Conservation (phyloP, 306 rosid species). For the Chamaecrista fasciculata region DNA sequence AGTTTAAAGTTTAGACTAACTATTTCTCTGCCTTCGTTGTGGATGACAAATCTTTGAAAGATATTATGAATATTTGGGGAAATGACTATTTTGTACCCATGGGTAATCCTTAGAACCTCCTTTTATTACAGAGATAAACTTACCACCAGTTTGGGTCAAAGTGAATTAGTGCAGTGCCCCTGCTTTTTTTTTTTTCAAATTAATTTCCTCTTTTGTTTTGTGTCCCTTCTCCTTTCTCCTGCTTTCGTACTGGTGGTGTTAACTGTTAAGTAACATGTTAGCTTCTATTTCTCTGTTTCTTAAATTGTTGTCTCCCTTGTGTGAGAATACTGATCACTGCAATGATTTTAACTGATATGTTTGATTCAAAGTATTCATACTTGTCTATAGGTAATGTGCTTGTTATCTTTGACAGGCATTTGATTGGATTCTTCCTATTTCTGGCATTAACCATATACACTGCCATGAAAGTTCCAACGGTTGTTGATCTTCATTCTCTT, state of each 20-base stretch:
- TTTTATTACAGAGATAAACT: background rate
- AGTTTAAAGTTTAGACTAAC: background rate
- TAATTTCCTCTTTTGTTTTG: background rate
- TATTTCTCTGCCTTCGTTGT: background rate
- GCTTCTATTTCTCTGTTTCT: constrained; percentile 17
- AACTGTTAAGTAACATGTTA: background rate
- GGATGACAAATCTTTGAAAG: background rate
- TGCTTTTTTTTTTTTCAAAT: background rate
- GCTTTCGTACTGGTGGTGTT: background rate
- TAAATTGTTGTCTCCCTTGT: background rate
- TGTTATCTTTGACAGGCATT: constrained; percentile 63
- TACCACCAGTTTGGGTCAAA: background rate
- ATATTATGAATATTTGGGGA: background rate
- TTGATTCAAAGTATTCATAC: background rate
- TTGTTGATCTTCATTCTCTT: constrained; percentile 68
- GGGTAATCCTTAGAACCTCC: background rate
- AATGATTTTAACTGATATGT: background rate
- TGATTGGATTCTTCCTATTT: constrained; percentile 93
- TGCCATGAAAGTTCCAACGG: constrained; percentile 74
- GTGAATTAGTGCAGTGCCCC: background rate
- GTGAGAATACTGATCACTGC: background rate
- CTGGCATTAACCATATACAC: constrained; percentile 91
- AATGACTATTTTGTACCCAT: background rate
- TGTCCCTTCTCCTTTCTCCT: background rate
- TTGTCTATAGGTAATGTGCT: background rate